phyloP scores from a whole-genome alignment of 2,329 filamentous ascomycete species.

The Clarireedia hainanense region DNA sequence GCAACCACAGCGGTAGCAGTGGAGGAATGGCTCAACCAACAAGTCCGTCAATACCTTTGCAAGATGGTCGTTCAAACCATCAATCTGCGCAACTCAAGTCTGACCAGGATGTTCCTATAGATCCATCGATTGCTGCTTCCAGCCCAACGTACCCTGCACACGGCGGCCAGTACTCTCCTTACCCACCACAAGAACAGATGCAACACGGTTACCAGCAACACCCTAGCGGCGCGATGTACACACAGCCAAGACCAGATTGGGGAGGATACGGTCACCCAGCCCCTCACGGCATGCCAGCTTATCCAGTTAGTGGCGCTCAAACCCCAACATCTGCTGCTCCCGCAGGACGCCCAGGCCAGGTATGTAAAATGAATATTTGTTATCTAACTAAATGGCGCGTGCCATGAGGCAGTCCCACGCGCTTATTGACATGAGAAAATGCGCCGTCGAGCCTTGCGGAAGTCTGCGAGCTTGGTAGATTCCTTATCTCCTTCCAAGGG shows the following conservation, averaged over 20 bases:
- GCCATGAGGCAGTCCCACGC: too few relatives aligned
- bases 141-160: conserved; percentile 84
- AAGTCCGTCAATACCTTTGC: conserved; percentile 91
- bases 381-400: background rate
- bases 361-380: conserved; percentile 32
- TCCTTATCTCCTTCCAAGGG: too few relatives aligned
- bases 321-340: conserved; percentile 48
- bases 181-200: conserved; percentile 81
- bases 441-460: too few relatives aligned
- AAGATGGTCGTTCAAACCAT: conserved; percentile 67
- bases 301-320: conserved; percentile 26
- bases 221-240: conserved; percentile 52
- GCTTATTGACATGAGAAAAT: too few relatives aligned
- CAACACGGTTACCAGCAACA: conserved; percentile 64
- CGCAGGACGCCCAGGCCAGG: conserved; percentile 49
- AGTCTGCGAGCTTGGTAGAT: too few relatives aligned
- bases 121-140: conserved; percentile 91
- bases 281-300: conserved; percentile 12
- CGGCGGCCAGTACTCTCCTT: conserved; percentile 70
- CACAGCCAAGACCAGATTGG: conserved; percentile 69
- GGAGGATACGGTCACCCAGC: conserved; percentile 47
- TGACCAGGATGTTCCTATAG: conserved; percentile 98
- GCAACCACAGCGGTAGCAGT: conserved; percentile 62
- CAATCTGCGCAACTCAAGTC: conserved; percentile 74
- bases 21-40: conserved; percentile 97